Evolutionary conservation across 1,284 basidiomycete species (phyloP), one percentile per base, ranked within the genome.

Genomic region (Fistulinella cinereoalba): DNA sequence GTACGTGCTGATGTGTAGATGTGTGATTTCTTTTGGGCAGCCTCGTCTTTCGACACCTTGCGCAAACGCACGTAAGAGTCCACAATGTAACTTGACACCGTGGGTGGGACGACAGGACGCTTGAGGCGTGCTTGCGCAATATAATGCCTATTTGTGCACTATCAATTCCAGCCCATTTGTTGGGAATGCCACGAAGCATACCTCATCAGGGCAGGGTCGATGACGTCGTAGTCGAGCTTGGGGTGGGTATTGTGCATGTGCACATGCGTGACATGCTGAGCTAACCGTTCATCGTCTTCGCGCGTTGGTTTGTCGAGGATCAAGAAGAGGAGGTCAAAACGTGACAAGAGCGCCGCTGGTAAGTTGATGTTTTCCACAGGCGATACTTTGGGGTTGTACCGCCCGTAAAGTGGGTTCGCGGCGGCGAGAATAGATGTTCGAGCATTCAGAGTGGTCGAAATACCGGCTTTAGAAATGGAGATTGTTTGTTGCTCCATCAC

Each of bases 401-500:
- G 93, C 1, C 92, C 96, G 27, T 93, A 92, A 27, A 98, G 89
- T 1, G 96, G 96, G 68, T 99, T 99, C 32, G 96, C 96, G 8
- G 95, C 96, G 1, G 96, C 96, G 3, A 99, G 76, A 56, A 99
- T 94, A 0, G 97, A 99, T 1, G 96, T 98, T 28, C 97, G 81
- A 0, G 97, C 96, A 59, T 99, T 99, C 53, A 99, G 77, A 0
- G 97, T 98, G 1, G 96, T 99, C 65, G 98, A 99, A 62, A 99
- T 99, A 10, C 97, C 97, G 0, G 96, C 96, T 70, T 99, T 99
- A n/a, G 97, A 97, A 51, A 99, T 96, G 2, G 95, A 98, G 3
- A 99, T 94, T 0, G 96, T 99, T 87, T 99, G 96, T 85, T 99
- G 96, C 80, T 99, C 96, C 96, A 99, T 99, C 32, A 98, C 97